Conservation (phyloP, 2,329 filamentous ascomycete genomes). For the Trichophyton mentagrophytes region DNA sequence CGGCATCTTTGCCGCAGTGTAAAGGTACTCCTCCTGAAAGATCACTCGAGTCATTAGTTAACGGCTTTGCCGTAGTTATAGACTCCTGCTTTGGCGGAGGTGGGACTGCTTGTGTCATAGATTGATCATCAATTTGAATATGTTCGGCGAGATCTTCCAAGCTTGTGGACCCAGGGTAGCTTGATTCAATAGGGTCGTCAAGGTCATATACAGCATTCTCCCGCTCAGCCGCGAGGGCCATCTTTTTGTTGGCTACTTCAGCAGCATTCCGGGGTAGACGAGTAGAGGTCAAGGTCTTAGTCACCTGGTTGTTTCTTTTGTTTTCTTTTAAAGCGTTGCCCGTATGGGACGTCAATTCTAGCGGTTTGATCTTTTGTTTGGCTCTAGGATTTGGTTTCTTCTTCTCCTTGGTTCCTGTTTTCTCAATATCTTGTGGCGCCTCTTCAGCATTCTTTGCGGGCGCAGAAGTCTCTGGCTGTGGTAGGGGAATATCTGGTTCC, state of each 20-base stretch:
- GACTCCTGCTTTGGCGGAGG: no score
- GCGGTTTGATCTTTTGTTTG: background rate
- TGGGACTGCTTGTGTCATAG: background rate
- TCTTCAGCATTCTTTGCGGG: conserved; percentile 7
- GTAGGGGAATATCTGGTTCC: conserved; percentile 1
- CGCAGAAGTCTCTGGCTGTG: background rate
- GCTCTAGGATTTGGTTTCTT: conserved; percentile 3
- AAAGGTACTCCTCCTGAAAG: background rate
- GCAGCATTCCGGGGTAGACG: conserved; percentile 11
- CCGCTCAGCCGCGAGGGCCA: conserved; percentile 8
- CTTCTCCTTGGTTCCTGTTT: background rate
- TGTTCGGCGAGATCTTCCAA: background rate
- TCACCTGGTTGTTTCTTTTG: conserved; percentile 5
- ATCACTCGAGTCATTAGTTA: background rate
- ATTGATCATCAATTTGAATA: background rate
- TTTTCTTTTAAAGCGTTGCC: background rate
- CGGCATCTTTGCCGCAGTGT: background rate
- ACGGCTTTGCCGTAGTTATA: no score
- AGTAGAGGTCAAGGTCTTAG: conserved; percentile 12
- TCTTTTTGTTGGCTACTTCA: conserved; percentile 10
- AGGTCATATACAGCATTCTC: conserved; percentile 8
- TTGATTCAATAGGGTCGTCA: conserved; percentile 15
- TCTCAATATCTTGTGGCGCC: background rate
- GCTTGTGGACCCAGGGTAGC: background rate
- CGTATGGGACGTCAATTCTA: conserved; percentile 8